A percentile compares a stretch with the other conserved stretches of the same genome.
phyloP scores from a whole-genome alignment of 2,329 filamentous ascomycete genomes.

The Rasamsonia emersonii region DNA sequence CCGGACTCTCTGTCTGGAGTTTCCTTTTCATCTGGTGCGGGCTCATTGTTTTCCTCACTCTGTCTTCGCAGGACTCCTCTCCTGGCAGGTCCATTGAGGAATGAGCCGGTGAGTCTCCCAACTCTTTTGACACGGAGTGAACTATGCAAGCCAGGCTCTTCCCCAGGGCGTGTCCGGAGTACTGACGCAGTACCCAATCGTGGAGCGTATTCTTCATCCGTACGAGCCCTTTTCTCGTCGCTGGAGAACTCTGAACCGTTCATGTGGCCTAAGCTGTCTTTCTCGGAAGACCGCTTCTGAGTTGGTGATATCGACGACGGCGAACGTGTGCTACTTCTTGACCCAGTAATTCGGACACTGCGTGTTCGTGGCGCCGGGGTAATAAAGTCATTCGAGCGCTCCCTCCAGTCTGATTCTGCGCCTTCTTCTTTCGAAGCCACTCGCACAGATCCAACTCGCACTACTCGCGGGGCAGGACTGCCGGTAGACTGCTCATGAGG shows the following conservation, averaged over 20 bases:
- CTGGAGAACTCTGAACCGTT: slow-evolving; percentile 26
- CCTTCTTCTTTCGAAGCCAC: slow-evolving; percentile 25
- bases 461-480: slow-evolving; percentile 34
- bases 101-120: slow-evolving; percentile 65
- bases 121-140: slow-evolving; percentile 71
- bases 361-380: slow-evolving; percentile 39
- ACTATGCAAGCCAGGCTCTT: slow-evolving; percentile 59
- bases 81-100: slow-evolving; percentile 70
- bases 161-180: slow-evolving; percentile 41
- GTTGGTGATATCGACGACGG: slow-evolving; percentile 30
- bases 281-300: slow-evolving; percentile 22
- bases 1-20: slow-evolving; percentile 18
- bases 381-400: slow-evolving; percentile 30
- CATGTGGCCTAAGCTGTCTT: slow-evolving; percentile 21
- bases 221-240: slow-evolving; percentile 22
- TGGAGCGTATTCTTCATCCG: slow-evolving; percentile 27
- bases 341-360: slow-evolving; percentile 33
- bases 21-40: slow-evolving; percentile 19
- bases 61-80: slow-evolving; percentile 55
- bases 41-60: slow-evolving; percentile 56
- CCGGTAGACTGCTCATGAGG: slow-evolving; percentile 31
- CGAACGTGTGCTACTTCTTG: slow-evolving; percentile 33
- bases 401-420: slow-evolving; percentile 17
- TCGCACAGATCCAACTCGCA: slow-evolving; percentile 26
- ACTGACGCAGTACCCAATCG: slow-evolving; percentile 29